Base-by-base conservation (phyloP, 2,329 filamentous ascomycete genomes). In the Fusarium concolor region DNA sequence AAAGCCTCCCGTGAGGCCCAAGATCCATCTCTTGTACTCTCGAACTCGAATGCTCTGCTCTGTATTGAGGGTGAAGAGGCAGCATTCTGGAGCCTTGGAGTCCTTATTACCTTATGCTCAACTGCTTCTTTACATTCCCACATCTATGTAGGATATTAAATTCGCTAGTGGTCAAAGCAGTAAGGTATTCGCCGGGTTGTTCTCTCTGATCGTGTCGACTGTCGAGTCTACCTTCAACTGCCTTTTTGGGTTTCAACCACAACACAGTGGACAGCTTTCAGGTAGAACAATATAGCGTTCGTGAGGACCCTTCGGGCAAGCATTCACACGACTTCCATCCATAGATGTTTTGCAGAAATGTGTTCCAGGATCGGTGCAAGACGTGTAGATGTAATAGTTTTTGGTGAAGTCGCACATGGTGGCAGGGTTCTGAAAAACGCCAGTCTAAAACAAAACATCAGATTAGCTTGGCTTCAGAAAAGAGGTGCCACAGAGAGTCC, bases 301-400 rank as follows among this genome's bases (percentile, higher is more conserved):
- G 76, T 93, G 91, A 28, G 91, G 91, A 1, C 89, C 86, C 56
- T 85, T 83, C 8, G 85, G 74, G 71, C 91, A 93, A 31, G 85
- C 81, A 31, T 83, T 79, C 59, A 87, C 84, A 66, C 83, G 84
- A 75, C 82, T 87, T 56, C 90, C 90, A 72, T 93, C 91, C 52
- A 90, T 82, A 2, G 88, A 88, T 3, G 89, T 92, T 67, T 87
- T 84, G 77, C 91, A 90, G 78, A 92, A 92, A 77, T 93, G 91
- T 17, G 86, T 83, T 39, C 87, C 87, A 1, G 90, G 90, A 74
- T 92, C 89, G 57, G 85, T 79, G 74, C 91, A 93, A 42, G 87
- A 84, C 58, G 89, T 89, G 80, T 92, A 93, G 77, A 93, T 89
- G 79, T 92, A 92, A 77, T 90, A 93, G 79, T 92, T 92, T 74